Evolutionary conservation across 148 eudicot genomes (phyloP).

Genomic region (Rhododendron mucronatum): DNA sequence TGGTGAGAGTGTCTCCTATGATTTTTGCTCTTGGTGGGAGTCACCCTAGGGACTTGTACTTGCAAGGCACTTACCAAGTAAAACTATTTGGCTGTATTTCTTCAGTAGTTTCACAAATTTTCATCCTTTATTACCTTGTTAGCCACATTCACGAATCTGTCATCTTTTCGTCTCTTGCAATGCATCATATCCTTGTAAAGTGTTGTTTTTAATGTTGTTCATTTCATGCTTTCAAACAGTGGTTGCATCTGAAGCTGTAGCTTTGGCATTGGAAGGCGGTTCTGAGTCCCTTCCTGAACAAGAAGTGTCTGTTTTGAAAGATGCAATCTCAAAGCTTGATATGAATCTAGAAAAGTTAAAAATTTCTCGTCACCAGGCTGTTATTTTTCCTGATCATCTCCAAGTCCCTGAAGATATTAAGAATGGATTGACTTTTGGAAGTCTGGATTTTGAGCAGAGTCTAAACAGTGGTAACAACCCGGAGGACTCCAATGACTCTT

Average conservation of each 20-base stretch:
- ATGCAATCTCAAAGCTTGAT: constrained; percentile 38
- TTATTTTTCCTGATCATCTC: constrained; percentile 65
- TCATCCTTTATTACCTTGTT: not conserved
- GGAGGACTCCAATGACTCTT: constrained; percentile 19
- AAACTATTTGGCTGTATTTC: not conserved
- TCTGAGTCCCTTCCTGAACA: constrained; percentile 3
- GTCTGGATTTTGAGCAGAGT: constrained; percentile 37
- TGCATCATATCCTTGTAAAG: not conserved
- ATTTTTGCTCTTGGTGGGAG: not conserved
- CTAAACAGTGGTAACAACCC: not conserved
- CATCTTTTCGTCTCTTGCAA: not conserved
- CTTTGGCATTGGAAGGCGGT: constrained; percentile 11
- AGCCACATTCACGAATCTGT: not conserved
- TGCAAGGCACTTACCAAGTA: not conserved
- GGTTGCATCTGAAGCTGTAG: constrained; percentile 14
- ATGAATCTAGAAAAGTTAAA: constrained; percentile 39
- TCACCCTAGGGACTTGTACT: not conserved
- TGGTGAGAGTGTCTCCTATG: not conserved
- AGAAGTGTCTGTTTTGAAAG: constrained; percentile 31
- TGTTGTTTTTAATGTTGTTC: not conserved
- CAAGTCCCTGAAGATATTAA: constrained; percentile 67
- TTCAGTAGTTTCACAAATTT: not conserved
- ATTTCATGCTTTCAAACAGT: constrained; percentile 10
- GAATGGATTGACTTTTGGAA: constrained; percentile 61
- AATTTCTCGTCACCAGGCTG: constrained; percentile 39